These are phyloP conservation scores for Thraustochytrium striatum DNA, from an alignment of 352 stramenopile species.

Conservation along the genomic window DNA sequence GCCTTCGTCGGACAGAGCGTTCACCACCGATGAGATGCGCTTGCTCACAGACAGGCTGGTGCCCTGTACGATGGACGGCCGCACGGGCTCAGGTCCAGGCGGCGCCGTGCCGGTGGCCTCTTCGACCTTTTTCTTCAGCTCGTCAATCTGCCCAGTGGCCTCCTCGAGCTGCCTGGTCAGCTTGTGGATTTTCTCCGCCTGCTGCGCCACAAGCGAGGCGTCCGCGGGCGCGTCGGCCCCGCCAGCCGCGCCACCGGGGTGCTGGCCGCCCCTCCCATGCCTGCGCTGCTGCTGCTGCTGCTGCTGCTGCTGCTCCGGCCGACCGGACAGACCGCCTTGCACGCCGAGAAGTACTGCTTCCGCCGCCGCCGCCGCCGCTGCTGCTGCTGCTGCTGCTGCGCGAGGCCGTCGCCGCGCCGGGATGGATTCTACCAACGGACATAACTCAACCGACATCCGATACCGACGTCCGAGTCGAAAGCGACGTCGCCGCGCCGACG, in stretches of 20 bases:
- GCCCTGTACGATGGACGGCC: conserved; percentile 24
- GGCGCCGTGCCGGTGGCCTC: not conserved
- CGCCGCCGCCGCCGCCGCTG: too few relatives aligned
- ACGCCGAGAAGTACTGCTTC: too few relatives aligned
- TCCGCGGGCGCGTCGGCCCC: not conserved
- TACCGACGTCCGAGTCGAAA: too few relatives aligned
- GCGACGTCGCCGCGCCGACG: too few relatives aligned
- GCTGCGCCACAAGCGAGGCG: conserved; percentile 14
- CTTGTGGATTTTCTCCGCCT: conserved; percentile 45
- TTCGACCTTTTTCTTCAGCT: not conserved
- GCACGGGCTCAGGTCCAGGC: not conserved
- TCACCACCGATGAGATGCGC: too few relatives aligned
- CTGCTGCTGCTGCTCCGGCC: too few relatives aligned
- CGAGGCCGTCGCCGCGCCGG: too few relatives aligned
- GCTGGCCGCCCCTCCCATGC: conserved; percentile 31
- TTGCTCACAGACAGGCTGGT: not conserved
- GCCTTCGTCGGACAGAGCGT: not conserved
- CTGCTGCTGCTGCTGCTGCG: too few relatives aligned
- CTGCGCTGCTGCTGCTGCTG: too few relatives aligned
- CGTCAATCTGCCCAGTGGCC: conserved; percentile 10
- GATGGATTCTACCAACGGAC: too few relatives aligned
- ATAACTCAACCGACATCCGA: too few relatives aligned
- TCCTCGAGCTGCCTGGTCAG: conserved; percentile 42
- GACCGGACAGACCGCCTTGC: too few relatives aligned
- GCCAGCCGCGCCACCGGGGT: not conserved